These are phyloP conservation scores for Komagataella pseudopastoris DNA, from an alignment of 805 yeast species.

Conservation along the genomic window DNA sequence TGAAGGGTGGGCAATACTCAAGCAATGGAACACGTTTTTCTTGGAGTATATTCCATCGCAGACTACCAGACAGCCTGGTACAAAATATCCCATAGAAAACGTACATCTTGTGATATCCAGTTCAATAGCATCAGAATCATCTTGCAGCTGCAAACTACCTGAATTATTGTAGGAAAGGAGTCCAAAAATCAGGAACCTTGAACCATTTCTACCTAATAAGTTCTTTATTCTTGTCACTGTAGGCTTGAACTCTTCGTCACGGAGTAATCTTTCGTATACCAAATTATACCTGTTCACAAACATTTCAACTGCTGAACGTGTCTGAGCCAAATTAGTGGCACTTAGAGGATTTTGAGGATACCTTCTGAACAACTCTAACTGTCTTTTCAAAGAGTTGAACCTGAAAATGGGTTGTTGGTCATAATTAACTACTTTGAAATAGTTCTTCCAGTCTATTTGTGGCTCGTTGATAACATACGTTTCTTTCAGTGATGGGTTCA, in stretches of 20 bases:
- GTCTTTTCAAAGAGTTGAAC: conserved; percentile 50
- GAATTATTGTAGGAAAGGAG: conserved; percentile 45
- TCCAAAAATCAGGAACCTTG: conserved; percentile 68
- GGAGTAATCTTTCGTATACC: conserved; percentile 52
- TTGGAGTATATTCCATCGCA: conserved; percentile 79
- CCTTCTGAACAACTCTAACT: conserved; percentile 28
- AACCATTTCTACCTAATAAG: conserved; percentile 73
- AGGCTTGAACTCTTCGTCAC: conserved; percentile 63
- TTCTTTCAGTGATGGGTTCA: not conserved
- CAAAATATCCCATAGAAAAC: conserved; percentile 55
- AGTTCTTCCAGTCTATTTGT: conserved; percentile 54
- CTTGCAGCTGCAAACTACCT: conserved; percentile 72
- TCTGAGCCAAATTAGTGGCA: conserved; percentile 11
- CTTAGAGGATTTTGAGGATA: not conserved
- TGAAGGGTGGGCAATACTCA: conserved; percentile 76
- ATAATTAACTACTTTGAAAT: conserved; percentile 53
- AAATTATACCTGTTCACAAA: conserved; percentile 46
- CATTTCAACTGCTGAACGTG: conserved; percentile 21
- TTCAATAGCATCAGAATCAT: conserved; percentile 61
- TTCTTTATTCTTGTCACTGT: conserved; percentile 67
- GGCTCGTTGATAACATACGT: not conserved
- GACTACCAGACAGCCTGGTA: conserved; percentile 63
- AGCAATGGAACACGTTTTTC: conserved; percentile 58
- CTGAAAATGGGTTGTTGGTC: conserved; percentile 48
- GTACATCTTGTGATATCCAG: conserved; percentile 50